Evolutionary conservation across 2,329 filamentous ascomycete genomes (phyloP).

Genomic region (Ceratocystis harringtonii): DNA sequence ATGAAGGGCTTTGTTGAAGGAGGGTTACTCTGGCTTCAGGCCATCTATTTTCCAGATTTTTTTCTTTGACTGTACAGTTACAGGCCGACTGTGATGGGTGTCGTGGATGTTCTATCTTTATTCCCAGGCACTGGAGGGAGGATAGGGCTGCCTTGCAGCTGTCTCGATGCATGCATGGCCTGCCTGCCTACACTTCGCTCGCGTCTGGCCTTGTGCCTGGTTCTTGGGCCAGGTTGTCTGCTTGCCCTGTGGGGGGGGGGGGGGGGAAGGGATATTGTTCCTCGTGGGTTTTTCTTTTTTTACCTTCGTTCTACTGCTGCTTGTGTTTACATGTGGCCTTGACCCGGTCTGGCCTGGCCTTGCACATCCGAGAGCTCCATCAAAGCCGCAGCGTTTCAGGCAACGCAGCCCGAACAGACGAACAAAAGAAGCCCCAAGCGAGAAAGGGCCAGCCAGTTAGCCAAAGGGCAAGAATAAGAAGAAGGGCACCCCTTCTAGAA

Average conservation of each 20-base stretch:
- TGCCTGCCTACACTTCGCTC: too few species aligned
- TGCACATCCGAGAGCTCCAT: conserved; percentile 3
- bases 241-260: too few species aligned
- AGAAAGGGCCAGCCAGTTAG: neutral
- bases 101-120: neutral
- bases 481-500: neutral
- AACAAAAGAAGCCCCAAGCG: neutral
- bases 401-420: neutral
- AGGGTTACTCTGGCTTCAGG: neutral
- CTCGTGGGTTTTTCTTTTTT: too few species aligned
- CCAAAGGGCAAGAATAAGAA: neutral
- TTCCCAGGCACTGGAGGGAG: too few species aligned
- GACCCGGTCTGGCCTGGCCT: neutral
- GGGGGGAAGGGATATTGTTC: too few species aligned
- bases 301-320: too few species aligned
- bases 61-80: neutral
- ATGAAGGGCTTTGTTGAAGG: neutral
- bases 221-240: too few species aligned
- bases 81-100: neutral
- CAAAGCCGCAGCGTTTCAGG: conserved; percentile 5
- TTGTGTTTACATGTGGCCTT: neutral
- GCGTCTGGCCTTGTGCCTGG: too few species aligned
- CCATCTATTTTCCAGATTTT: neutral
- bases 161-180: too few species aligned
- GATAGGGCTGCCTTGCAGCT: too few species aligned